phyloP scores from a whole-genome alignment of 805 yeast genomes.

The Lachancea kluyveri region DNA sequence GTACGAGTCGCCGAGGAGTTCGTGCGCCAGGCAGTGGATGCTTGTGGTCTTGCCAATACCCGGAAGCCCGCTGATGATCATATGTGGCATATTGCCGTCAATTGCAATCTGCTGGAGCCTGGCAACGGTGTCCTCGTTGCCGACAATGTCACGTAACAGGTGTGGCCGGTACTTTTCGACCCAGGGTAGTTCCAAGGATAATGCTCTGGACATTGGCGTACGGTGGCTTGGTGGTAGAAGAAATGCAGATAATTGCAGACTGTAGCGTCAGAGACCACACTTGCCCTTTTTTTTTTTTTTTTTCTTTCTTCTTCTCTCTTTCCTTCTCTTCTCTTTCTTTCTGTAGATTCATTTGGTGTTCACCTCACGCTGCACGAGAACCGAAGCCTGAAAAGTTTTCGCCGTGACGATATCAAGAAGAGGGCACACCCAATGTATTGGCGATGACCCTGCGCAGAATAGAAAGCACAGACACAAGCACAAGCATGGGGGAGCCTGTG shows the following conservation, averaged over 20 bases:
- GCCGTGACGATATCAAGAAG: too few relatives aligned
- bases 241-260: background rate
- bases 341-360: too few relatives aligned
- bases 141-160: slow-evolving; percentile 77
- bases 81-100: slow-evolving; percentile 96
- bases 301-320: too few relatives aligned
- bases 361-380: too few relatives aligned
- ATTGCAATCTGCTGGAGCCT: slow-evolving; percentile 76
- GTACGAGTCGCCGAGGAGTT: slow-evolving; percentile 66
- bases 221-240: too few relatives aligned
- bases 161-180: slow-evolving; percentile 96
- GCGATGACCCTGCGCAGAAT: too few relatives aligned
- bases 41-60: slow-evolving; percentile 98
- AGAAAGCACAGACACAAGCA: background rate
- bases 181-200: slow-evolving; percentile 40
- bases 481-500: background rate
- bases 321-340: too few relatives aligned
- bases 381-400: slow-evolving; percentile 1
- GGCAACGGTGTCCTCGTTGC: slow-evolving; percentile 85
- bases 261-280: background rate
- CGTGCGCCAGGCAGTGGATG: slow-evolving; percentile 81
- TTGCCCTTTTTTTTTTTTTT: too few relatives aligned
- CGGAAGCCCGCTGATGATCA: slow-evolving; percentile 92
- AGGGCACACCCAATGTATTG: too few relatives aligned
- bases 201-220: too few relatives aligned